Evolutionary conservation across 2,329 filamentous ascomycete genomes (phyloP), one percentile per base, ranked within the genome.

Genomic region (Calycina herbarum): DNA sequence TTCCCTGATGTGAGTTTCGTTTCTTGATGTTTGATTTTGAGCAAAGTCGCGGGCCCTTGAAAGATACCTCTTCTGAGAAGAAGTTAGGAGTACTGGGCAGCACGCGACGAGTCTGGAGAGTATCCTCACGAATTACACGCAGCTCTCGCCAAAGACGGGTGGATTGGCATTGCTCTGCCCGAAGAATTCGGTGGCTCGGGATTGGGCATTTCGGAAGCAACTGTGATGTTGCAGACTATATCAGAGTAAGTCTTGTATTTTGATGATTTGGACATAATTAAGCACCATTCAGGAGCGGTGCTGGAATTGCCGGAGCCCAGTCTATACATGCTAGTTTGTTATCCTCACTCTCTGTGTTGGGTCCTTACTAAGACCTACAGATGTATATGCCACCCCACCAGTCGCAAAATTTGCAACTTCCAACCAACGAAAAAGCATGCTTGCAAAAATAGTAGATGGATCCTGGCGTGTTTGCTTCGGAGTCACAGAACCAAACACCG

Each of bases 221-320:
- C 89, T 0, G 91, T 94, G 85, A 94, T 95, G 91, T 85, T 95
- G 82, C 92, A 96, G 73, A 91, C 91, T 1, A 91, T 94, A 64
- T 81, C 89, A 0, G 89, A 93, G 78, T 89, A 71, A 15, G 74
- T 65, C 24, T 20, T 35, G n/a, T n/a, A 10, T 7, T 20, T 8
- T 4, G 1, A 57, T 11, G 5, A 7, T 2, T 35, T 29, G 15
- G n/a, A 35, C 1, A 33, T 42, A 45, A 8, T 89, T 0, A 89
- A 93, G 83, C 92, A 93, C n/a, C 17, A 89, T 86, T 68, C 51
- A 73, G 72, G 66, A 82, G 86, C 1, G 92, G 92, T 0, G 92
- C 92, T 3, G 92, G 92, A 3, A 93, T 95, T 82, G 90, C 90
- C 0, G 86, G 86, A 0, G 85, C 86, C 1, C 85, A 88, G 72